Conservation (phyloP, 129 eudicot species). For the Tagetes patula region DNA sequence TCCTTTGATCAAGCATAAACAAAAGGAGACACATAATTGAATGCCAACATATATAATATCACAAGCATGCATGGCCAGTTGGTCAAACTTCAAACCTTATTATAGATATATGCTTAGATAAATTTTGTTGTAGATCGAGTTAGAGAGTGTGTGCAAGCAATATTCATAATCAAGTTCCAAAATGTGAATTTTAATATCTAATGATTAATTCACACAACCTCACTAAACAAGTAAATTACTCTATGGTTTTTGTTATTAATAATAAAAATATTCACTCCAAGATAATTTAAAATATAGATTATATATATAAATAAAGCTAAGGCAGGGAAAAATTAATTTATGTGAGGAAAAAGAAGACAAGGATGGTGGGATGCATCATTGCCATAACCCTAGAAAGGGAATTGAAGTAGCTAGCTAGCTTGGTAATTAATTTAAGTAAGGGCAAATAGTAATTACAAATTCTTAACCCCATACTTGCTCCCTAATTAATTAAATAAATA, state of each 20-base stretch:
- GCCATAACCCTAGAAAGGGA: conserved; percentile 33
- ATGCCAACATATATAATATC: background rate
- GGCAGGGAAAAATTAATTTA: conserved; percentile 19
- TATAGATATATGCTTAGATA: too few relatives aligned
- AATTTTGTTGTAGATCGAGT: too few relatives aligned
- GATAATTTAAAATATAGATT: background rate
- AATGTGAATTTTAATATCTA: too few relatives aligned
- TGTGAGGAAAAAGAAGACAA: conserved; percentile 32
- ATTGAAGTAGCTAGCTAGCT: conserved; percentile 16
- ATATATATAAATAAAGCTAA: background rate
- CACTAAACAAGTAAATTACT: background rate
- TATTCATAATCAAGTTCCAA: too few relatives aligned
- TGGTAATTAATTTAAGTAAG: background rate
- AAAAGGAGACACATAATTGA: conserved; percentile 14
- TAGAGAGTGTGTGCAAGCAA: too few relatives aligned
- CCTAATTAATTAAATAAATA: conserved; percentile 23
- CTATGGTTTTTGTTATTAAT: background rate
- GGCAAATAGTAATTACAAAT: conserved; percentile 25
- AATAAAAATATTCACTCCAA: background rate
- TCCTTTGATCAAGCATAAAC: conserved; percentile 29
- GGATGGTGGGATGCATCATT: conserved; percentile 42
- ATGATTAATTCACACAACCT: too few relatives aligned
- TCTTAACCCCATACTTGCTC: conserved; percentile 34
- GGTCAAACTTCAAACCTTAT: conserved; percentile 17
- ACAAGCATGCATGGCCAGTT: background rate